These are phyloP conservation scores for Pseudocercospora fuligena DNA, from an alignment of 2,329 filamentous ascomycete species.

Conservation along the genomic window DNA sequence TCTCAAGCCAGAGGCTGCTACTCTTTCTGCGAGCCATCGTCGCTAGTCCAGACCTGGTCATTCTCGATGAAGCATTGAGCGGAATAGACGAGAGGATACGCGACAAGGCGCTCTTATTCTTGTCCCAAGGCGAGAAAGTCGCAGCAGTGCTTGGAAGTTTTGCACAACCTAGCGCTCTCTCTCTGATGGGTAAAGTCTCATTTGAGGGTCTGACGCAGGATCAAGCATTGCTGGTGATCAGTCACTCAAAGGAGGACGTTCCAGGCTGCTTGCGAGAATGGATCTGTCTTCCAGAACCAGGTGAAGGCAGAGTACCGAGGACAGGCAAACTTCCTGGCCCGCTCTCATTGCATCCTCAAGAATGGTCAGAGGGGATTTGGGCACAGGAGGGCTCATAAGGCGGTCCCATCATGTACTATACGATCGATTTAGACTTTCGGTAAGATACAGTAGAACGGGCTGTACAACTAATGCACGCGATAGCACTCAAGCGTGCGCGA, in stretches of 20 bases:
- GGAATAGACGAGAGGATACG: constrained; percentile 64
- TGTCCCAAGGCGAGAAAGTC: constrained; percentile 56
- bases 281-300: constrained; percentile 81
- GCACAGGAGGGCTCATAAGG: not conserved
- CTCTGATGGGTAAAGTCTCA: constrained; percentile 52
- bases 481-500: not conserved
- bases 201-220: constrained; percentile 67
- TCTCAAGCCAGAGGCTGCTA: constrained; percentile 81
- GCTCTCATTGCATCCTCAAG: constrained; percentile 38
- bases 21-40: constrained; percentile 70
- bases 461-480: constrained; percentile 2
- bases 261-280: constrained; percentile 82
- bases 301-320: constrained; percentile 63
- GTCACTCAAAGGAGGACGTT: constrained; percentile 88
- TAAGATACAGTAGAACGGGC: not conserved
- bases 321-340: constrained; percentile 62
- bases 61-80: constrained; percentile 58
- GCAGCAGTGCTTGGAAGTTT: not conserved
- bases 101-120: constrained; percentile 85
- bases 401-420: not conserved
- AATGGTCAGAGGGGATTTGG: constrained; percentile 41
- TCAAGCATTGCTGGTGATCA: constrained; percentile 90
- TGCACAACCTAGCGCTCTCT: constrained; percentile 35
- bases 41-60: constrained; percentile 52
- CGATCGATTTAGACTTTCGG: not conserved